phyloP scores from a whole-genome alignment of 164 flowering plant species.

The Stephania japonica region DNA sequence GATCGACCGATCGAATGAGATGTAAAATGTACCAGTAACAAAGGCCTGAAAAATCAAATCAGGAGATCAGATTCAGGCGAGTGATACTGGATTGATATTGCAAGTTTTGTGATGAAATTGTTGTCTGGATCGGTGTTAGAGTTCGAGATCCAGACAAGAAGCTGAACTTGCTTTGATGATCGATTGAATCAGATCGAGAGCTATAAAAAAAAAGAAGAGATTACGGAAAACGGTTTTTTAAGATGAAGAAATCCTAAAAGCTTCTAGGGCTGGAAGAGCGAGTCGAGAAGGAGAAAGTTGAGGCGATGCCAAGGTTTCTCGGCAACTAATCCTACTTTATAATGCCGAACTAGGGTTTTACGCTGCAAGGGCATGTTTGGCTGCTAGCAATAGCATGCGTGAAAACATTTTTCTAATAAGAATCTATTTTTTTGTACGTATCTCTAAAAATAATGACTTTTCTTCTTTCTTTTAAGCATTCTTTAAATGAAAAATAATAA shows the following conservation, averaged over 20 bases:
- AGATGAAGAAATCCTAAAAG: not conserved
- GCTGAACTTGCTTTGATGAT: not conserved
- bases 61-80: conserved; percentile 21
- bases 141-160: conserved; percentile 3
- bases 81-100: conserved; percentile 18
- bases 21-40: conserved; percentile 12
- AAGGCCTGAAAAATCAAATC: conserved; percentile 29
- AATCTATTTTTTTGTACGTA: too few relatives aligned
- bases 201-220: not conserved
- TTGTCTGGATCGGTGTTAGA: conserved; percentile 15
- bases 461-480: too few relatives aligned
- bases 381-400: too few relatives aligned
- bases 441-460: too few relatives aligned
- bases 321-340: too few relatives aligned
- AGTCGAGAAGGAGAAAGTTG: too few relatives aligned
- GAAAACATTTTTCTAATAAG: too few relatives aligned
- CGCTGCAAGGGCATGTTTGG: too few relatives aligned
- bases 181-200: not conserved
- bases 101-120: conserved; percentile 13
- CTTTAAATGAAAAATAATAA: too few relatives aligned
- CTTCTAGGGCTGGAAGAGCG: not conserved
- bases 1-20: not conserved
- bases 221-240: too few relatives aligned
- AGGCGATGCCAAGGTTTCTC: too few relatives aligned
- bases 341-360: too few relatives aligned